A percentile compares a stretch with the other conserved stretches of the same genome.
Conservation (phyloP, 169 alveolate genomes). For the Miamiensis avidus region DNA sequence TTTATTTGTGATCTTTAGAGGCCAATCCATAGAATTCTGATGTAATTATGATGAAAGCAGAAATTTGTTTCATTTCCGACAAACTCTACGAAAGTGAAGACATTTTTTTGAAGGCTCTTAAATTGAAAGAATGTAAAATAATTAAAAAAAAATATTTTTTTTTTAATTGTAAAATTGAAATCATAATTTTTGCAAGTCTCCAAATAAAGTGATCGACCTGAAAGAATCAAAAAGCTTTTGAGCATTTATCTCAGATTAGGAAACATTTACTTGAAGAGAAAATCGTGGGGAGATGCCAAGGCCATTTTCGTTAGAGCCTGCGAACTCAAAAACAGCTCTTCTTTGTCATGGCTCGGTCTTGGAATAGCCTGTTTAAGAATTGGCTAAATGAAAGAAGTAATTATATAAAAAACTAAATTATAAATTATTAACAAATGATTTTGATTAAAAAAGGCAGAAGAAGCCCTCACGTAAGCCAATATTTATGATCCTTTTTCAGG, state of each 20-base stretch:
- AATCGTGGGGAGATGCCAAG: constrained; percentile 50
- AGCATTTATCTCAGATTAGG: constrained; percentile 34
- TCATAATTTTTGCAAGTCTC: no score
- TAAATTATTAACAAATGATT: no score
- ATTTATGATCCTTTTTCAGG: constrained; percentile 50
- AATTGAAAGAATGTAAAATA: background rate
- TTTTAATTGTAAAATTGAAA: no score
- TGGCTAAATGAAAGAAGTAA: constrained; percentile 23
- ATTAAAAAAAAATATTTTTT: no score
- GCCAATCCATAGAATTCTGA: background rate
- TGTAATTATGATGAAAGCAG: background rate
- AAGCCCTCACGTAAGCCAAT: constrained; percentile 35
- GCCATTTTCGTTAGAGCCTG: constrained; percentile 38
- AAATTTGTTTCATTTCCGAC: background rate
- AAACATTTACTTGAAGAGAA: constrained; percentile 35
- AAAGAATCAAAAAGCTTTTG: background rate
- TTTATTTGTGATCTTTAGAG: no score
- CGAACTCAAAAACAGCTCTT: constrained; percentile 23
- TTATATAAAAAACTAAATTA: background rate
- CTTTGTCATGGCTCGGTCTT: constrained; percentile 45
- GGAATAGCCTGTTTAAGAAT: constrained; percentile 43
- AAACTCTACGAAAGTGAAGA: constrained; percentile 50
- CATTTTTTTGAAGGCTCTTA: constrained; percentile 38
- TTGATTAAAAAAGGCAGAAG: constrained; percentile 29
- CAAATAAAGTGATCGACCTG: background rate